These are phyloP conservation scores for Cymbidium sinense DNA, from an alignment of 106 monocot species.

Conservation along the genomic window DNA sequence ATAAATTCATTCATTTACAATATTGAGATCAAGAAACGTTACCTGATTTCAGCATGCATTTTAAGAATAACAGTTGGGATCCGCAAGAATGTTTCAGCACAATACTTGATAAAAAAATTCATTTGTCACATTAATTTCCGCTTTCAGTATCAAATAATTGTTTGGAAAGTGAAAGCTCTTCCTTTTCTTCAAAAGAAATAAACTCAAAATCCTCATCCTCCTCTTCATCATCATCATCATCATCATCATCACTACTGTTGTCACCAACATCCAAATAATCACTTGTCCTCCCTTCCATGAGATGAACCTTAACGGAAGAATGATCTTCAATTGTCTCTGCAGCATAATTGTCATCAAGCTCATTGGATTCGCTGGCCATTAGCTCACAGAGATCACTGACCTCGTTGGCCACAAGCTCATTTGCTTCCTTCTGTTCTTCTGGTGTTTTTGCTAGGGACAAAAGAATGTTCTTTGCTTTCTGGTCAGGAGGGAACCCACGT, in stretches of 20 bases:
- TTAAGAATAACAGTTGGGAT: not conserved
- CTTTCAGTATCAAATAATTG: conserved; percentile 8
- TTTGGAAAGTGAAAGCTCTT: conserved; percentile 23
- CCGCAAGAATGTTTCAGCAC: not conserved
- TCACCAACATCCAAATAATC: conserved; percentile 13
- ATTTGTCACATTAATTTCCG: not conserved
- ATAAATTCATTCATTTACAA: too few relatives aligned
- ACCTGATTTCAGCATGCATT: not conserved
- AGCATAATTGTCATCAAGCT: conserved; percentile 1
- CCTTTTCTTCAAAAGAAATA: conserved; percentile 28
- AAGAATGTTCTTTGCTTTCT: conserved; percentile 87
- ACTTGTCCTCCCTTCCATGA: not conserved
- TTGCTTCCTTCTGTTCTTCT: conserved; percentile 66
- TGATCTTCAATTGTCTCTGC: not conserved
- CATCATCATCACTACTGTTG: conserved; percentile 26
- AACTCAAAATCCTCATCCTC: conserved; percentile 25
- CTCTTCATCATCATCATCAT: conserved; percentile 23
- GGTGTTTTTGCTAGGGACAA: conserved; percentile 66
- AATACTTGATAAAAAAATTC: not conserved
- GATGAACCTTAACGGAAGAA: not conserved
- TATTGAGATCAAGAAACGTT: not conserved
- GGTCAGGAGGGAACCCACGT: conserved; percentile 66
- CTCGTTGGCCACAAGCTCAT: conserved; percentile 49
- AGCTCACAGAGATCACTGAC: not conserved
- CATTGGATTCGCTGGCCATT: not conserved